Evolutionary conservation across 371 early-diverging fungal species (phyloP), one percentile per base, ranked within the genome.

Genomic region (Sporodiniella umbellata): DNA sequence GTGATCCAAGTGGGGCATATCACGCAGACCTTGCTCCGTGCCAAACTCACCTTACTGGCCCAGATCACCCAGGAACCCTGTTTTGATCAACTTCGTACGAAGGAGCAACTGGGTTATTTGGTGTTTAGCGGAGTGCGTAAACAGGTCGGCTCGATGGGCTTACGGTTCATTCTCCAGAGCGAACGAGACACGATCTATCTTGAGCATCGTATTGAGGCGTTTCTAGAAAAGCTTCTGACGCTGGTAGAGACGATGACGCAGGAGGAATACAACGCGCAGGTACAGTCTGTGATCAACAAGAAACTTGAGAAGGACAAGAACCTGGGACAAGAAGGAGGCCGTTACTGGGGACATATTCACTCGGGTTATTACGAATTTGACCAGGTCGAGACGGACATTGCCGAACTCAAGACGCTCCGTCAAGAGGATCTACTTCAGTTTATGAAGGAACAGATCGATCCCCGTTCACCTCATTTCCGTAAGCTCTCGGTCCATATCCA

Each of bases 1-100:
- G 77, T 84, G 42, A 56, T 87, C 31, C 91, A 89, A 58, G 78
- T 81, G 6, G 84, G 81, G 30, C 68, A 76, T 61, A 70, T 78
- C 24, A 74, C 76, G 11, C 71, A 84, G 44, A 73, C 64, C 12
- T 50, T 56, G 19, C 66, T 78, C n/a, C 81, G 90, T 25, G 86
- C 85, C 4, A 68, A 76, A n/a, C 56, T 87, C 22, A 79, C 79
- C 22, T 67, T 98, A 23, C 51, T 93, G 55, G 78, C 83, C 0
- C 89, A 92, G 54, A 86, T 96, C 18, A 68, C 85, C 3, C 74
- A 83, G 48, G 95, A 96, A 62, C 93, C 96, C 11, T 91, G 86
- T 58, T 98, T 95, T 70, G 88, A 95, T 66, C 88, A 88, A 60
- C 72, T 98, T 35, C 83, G 96, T 22, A 96, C 97, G 5, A 92